Conservation (phyloP, 352 stramenopile species). For the Globisporangium splendens region DNA sequence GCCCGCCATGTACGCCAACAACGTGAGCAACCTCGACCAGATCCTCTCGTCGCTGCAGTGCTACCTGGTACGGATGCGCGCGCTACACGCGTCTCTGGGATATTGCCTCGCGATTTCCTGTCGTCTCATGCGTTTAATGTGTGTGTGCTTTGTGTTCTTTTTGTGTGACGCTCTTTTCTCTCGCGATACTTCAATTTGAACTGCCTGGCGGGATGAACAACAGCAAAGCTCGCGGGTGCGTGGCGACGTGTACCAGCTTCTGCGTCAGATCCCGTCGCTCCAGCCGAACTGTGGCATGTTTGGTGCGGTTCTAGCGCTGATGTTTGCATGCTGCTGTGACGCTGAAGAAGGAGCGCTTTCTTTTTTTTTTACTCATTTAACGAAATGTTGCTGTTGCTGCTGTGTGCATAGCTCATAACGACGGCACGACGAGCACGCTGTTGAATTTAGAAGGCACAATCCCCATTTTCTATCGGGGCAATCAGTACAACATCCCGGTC, state of each 20-base stretch:
- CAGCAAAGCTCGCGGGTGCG: constrained; percentile 84
- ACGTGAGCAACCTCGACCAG: constrained; percentile 85
- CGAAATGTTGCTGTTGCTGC: background rate
- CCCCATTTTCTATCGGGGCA: constrained; percentile 86
- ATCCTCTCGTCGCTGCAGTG: constrained; percentile 85
- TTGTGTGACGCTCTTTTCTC: no score
- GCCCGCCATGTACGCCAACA: constrained; percentile 79
- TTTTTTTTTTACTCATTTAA: constrained; percentile 7
- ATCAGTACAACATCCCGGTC: constrained; percentile 91
- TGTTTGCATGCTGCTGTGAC: background rate
- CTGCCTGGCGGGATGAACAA: background rate
- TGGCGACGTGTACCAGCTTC: constrained; percentile 80
- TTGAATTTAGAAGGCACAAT: constrained; percentile 87
- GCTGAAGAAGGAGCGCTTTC: background rate
- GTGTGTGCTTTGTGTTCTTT: constrained; percentile 1
- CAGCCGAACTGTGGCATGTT: constrained; percentile 85
- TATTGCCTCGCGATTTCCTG: background rate
- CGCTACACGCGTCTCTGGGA: background rate
- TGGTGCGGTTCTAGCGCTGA: constrained; percentile 24
- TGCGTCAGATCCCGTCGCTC: constrained; percentile 83
- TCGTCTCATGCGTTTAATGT: background rate
- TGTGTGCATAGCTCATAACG: constrained; percentile 62
- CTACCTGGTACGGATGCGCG: constrained; percentile 49
- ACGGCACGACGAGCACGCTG: constrained; percentile 81
- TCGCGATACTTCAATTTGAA: background rate